Evolutionary conservation across 352 stramenopile genomes (phyloP).

Genomic region (Albugo candida): DNA sequence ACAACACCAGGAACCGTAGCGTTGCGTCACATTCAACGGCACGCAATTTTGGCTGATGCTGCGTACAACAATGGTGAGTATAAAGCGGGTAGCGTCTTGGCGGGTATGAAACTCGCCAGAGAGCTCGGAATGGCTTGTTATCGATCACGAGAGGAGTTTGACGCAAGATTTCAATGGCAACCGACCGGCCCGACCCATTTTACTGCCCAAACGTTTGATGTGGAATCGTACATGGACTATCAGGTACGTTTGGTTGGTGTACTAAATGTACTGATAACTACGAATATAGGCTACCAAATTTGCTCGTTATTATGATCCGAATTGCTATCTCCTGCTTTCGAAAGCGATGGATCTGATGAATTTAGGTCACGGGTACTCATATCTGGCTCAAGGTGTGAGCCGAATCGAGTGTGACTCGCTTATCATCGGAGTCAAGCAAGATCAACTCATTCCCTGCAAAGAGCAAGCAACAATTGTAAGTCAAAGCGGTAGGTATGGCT

Average conservation of each 20-base stretch:
- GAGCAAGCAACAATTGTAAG: conserved; percentile 57
- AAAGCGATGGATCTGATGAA: conserved; percentile 79
- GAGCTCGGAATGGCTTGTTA: conserved; percentile 80
- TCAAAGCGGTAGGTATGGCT: neutral
- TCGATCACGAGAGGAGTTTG: conserved; percentile 75
- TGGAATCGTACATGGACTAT: conserved; percentile 83
- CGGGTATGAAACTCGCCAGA: conserved; percentile 71
- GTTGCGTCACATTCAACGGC: conserved; percentile 63
- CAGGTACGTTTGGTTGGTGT: conserved; percentile 14
- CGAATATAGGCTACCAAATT: conserved; percentile 38
- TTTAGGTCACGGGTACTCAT: conserved; percentile 37
- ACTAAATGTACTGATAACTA: neutral
- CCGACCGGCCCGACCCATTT: conserved; percentile 47
- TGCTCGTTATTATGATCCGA: conserved; percentile 61
- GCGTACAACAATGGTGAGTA: conserved; percentile 70
- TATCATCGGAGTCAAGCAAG: conserved; percentile 67
- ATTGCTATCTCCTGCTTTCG: conserved; percentile 78
- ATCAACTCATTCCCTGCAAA: conserved; percentile 65
- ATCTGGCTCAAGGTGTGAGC: conserved; percentile 50
- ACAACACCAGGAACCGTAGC: conserved; percentile 74
- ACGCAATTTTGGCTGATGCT: conserved; percentile 60
- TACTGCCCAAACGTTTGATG: conserved; percentile 64
- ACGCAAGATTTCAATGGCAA: conserved; percentile 74
- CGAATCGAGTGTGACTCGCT: conserved; percentile 45
- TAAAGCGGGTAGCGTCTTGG: conserved; percentile 20